Evolutionary conservation across 2,329 filamentous ascomycete species (phyloP), one percentile per base, ranked within the genome.

Genomic region (Fusarium sp.): DNA sequence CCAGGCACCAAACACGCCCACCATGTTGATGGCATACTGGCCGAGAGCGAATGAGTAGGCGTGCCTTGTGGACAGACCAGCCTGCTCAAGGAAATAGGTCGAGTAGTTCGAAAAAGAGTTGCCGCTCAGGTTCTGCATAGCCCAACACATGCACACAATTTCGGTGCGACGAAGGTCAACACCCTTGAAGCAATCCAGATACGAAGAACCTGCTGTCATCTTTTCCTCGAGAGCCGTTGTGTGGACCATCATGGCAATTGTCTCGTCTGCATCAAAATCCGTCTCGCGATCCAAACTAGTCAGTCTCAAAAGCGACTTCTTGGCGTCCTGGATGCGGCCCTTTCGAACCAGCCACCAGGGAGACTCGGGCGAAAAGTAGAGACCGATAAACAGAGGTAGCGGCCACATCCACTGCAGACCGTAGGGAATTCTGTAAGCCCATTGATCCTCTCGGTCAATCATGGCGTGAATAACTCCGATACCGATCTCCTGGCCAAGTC

Each of bases 181-280:
- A 11, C 94, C 94, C 78, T 87, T 91, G 87, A 97, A 97, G 82
- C 94, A 97, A 79, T 97, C 94, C 72, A 88, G 80, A 79, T 96
- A 97, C 56, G 86, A 90, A 7, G 92, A 89, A 28, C 94, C 94
- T 6, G 83, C 82, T 3, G 92, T 94, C 56, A 94, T 92, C 79
- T 88, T 87, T 76, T 93, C 87, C 78, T 97, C 94, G 11, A 97
- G 83, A 0, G 92, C 91, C 0, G 92, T 95, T 0, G 94, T 97
- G 77, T 97, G 93, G 1, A 94, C 89, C 92, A 97, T 97, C 93
- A 97, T 97, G 74, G 93, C 91, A 52, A 97, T 85, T 0, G 93
- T 96, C 81, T 96, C 93, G 67, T 97, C 92, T 13, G 92, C 88
- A 75, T 97, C 89, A 73, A 96, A 95, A 63, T 91, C 87, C 1